phyloP scores from a whole-genome alignment of 73 alveolate species.

The Tetrahymena malaccensis region DNA sequence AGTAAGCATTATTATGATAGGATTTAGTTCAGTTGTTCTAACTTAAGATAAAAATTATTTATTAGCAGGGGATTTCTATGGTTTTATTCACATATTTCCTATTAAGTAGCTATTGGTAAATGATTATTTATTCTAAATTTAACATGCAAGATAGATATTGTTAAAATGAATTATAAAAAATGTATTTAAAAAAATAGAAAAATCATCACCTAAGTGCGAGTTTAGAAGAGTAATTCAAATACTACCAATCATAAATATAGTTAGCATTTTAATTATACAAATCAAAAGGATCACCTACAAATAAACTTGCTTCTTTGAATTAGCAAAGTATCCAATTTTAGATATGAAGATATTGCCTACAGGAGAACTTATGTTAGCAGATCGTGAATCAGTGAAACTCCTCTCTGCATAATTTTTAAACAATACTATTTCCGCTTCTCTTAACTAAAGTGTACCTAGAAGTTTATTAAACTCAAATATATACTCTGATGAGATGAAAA shows the following conservation, averaged over 20 bases:
- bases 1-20: neutral
- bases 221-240: neutral
- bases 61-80: neutral
- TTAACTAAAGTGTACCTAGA: neutral
- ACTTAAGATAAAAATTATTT: neutral
- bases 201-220: neutral
- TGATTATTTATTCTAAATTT: neutral
- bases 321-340: neutral
- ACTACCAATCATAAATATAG: neutral
- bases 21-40: neutral
- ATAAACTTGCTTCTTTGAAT: neutral
- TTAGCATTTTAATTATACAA: neutral
- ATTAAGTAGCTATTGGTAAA: neutral
- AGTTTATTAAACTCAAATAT: neutral
- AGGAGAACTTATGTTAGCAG: neutral
- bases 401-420: neutral
- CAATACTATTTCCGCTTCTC: neutral
- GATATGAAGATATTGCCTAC: neutral
- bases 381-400: neutral
- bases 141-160: neutral
- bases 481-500: neutral
- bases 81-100: neutral
- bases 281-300: neutral
- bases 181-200: neutral
- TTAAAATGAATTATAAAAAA: neutral